Percentiles rank a stretch among this genome's conserved stretches.
These are phyloP conservation scores for Castanopsis chinensis DNA, from an alignment of 306 rosid genomes.

Conservation along the genomic window DNA sequence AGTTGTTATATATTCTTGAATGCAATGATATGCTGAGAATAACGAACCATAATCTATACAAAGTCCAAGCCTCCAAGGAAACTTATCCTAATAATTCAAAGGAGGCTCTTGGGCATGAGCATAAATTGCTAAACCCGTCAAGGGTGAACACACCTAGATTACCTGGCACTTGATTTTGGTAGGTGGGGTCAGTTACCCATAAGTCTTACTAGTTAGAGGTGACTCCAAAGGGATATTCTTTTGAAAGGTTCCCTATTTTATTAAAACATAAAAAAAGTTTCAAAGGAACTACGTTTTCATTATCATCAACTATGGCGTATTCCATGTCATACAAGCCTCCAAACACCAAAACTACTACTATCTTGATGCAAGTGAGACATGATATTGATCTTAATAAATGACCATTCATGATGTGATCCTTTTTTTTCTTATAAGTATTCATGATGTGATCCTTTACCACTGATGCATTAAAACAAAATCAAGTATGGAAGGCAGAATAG, in stretches of 20 bases:
- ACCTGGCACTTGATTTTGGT: too few species aligned
- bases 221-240: too few species aligned
- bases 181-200: too few species aligned
- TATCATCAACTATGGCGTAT: neutral
- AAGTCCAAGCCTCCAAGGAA: constrained; percentile 2
- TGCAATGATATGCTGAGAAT: neutral
- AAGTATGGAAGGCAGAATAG: constrained; percentile 14
- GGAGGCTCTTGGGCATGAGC: too few species aligned
- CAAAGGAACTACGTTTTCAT: neutral
- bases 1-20: neutral
- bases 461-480: neutral
- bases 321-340: neutral
- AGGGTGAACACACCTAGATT: too few species aligned
- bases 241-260: too few species aligned
- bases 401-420: neutral
- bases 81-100: too few species aligned
- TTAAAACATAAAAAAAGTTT: too few species aligned
- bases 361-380: neutral
- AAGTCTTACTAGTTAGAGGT: too few species aligned
- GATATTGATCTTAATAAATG: neutral
- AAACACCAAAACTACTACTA: neutral
- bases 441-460: neutral
- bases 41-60: neutral
- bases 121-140: too few species aligned
- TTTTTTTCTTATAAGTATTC: too few species aligned